Base-by-base conservation (phyloP, 169 alveolate genomes). In the Plasmodium knowlesi region DNA sequence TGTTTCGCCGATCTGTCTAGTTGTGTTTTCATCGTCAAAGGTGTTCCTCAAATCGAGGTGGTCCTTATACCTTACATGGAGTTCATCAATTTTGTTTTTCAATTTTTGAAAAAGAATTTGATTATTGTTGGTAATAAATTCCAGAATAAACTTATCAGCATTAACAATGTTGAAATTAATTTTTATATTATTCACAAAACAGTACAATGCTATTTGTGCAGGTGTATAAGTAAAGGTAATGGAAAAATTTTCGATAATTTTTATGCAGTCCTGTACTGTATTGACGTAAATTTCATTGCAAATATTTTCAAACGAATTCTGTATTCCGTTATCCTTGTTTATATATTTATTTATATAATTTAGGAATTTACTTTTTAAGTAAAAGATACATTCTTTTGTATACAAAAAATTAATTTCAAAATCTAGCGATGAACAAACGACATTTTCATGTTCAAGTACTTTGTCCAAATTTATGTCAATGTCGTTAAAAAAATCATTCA, bases 101-200 rank as follows among this genome's bases (percentile, higher is more conserved):
- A 85, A 74, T 54, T 85, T 85, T 76, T 85, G 93, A 85, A 85
- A 85, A 54, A 85, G 93, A 22, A 85, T 85, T 85, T 85, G 93
- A 46, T 85, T 85, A 85, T 85, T 85, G 32, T 85, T 85, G 54
- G 93, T 85, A 74, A 85, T 85, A 53, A 85, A 85, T 30, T 85
- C 93, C 4, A 85, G 70, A 19, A 74, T 85, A 73, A 85, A 85
- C 32, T 74, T 85, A 76, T 85, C 93, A 1, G 93, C 70, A 85
- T 85, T 85, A 19, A 78, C 93, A 5, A 85, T 85, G 67, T 73
- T 85, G 43, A 85, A 85, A 85, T 85, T 73, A 10, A 50, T 85
- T 85, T 85, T 85, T 43, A 85, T 85, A 85, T 85, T 85, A 85
- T 85, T 85, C 53, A 78, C 46, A 76, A 85, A 85, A 41, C 93